These are phyloP conservation scores for Naematelia encephala DNA, from an alignment of 768 basidiomycete species.

Conservation along the genomic window DNA sequence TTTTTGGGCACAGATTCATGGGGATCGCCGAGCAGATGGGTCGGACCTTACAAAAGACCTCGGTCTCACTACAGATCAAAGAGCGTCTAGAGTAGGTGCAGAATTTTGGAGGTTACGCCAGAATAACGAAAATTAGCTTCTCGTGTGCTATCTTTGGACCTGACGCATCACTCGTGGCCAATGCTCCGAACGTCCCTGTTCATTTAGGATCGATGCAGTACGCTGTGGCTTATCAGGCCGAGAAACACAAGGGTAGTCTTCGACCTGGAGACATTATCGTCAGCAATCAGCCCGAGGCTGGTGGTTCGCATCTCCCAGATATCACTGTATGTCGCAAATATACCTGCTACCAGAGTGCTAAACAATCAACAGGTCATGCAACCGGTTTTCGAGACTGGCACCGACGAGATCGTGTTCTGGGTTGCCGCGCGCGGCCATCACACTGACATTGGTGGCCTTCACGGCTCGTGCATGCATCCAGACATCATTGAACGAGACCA, in stretches of 20 bases:
- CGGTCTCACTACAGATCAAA: constrained; percentile 25
- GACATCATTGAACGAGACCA: constrained; percentile 22
- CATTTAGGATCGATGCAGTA: constrained; percentile 17
- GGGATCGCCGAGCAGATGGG: constrained; percentile 32
- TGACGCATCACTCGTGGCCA: constrained; percentile 23
- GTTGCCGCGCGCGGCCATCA: constrained; percentile 14
- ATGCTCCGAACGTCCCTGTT: constrained; percentile 23
- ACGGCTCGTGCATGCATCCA: constrained; percentile 18
- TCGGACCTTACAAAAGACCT: constrained; percentile 22
- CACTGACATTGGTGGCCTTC: constrained; percentile 12
- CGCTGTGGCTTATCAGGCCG: constrained; percentile 13
- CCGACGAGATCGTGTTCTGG: constrained; percentile 19
- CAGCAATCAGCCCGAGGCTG: constrained; percentile 10
- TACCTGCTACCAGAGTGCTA: not conserved
- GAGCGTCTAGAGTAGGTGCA: constrained; percentile 13
- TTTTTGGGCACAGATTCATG: constrained; percentile 25
- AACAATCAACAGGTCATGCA: constrained; percentile 5
- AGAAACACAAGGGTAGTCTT: constrained; percentile 13
- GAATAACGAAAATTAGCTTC: constrained; percentile 2
- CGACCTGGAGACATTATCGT: constrained; percentile 13
- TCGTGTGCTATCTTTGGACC: constrained; percentile 27
- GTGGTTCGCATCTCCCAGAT: constrained; percentile 16
- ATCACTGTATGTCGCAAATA: constrained; percentile 2
- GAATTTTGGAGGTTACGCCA: not conserved
- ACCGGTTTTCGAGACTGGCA: constrained; percentile 17